phyloP scores from a whole-genome alignment of 768 basidiomycete species.

The Boletus huronensis region DNA sequence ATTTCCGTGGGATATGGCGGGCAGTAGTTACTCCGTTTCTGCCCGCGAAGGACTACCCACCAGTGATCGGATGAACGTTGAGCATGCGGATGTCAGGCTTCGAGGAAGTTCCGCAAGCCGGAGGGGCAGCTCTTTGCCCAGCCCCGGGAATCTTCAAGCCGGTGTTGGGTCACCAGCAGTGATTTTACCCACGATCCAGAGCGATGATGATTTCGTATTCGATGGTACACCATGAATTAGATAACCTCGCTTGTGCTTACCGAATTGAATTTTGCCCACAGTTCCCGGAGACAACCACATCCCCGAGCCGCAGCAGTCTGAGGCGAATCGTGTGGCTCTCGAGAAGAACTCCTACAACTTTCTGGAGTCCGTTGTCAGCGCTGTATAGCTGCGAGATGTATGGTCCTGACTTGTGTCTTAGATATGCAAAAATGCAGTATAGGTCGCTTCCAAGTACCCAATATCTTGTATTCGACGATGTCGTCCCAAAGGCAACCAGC shows the following conservation, averaged over 20 bases:
- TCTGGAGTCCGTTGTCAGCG: slow-evolving; percentile 53
- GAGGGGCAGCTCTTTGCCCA: slow-evolving; percentile 57
- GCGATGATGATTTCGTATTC: slow-evolving; percentile 63
- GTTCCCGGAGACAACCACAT: slow-evolving; percentile 28
- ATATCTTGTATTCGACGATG: slow-evolving; percentile 56
- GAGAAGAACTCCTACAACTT: slow-evolving; percentile 81
- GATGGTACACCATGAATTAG: slow-evolving; percentile 43
- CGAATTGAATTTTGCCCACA: slow-evolving; percentile 22
- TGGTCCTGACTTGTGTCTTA: slow-evolving; percentile 29
- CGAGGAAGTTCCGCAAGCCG: slow-evolving; percentile 54
- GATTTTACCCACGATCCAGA: slow-evolving; percentile 37
- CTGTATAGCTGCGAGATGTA: neutral
- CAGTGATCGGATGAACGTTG: slow-evolving; percentile 47
- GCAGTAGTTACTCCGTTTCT: slow-evolving; percentile 53
- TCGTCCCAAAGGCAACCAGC: slow-evolving; percentile 64
- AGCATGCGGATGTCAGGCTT: slow-evolving; percentile 49
- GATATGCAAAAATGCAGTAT: slow-evolving; percentile 77
- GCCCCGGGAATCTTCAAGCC: slow-evolving; percentile 41
- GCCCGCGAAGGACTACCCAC: slow-evolving; percentile 36
- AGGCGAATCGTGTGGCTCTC: slow-evolving; percentile 52
- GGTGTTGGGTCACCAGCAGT: slow-evolving; percentile 49
- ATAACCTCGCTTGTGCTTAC: slow-evolving; percentile 2
- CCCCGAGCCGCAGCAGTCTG: slow-evolving; percentile 52
- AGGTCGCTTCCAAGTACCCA: slow-evolving; percentile 50
- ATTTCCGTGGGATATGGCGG: slow-evolving; percentile 85